Conservation (phyloP, 495 filamentous ascomycete genomes). For the Viridothelium virens region DNA sequence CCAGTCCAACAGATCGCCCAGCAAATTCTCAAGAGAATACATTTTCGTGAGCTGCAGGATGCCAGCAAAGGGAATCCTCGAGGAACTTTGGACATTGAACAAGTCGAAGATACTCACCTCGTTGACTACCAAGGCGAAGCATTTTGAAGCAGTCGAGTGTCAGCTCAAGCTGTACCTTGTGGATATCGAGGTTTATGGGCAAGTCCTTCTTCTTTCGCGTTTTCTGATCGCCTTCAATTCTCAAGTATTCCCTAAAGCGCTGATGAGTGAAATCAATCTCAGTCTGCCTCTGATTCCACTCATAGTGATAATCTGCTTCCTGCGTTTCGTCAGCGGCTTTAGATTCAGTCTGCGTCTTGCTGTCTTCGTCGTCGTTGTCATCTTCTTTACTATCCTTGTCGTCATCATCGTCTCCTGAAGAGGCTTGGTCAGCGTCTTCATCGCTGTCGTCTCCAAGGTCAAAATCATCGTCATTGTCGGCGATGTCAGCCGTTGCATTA, state of each 20-base stretch:
- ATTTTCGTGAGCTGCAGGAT: no score
- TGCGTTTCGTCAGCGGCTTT: background rate
- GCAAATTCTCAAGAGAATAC: no score
- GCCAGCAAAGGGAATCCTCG: no score
- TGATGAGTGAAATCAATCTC: background rate
- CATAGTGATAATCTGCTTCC: background rate
- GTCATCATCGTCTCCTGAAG: background rate
- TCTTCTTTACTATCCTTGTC: background rate
- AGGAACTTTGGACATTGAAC: background rate
- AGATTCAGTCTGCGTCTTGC: background rate
- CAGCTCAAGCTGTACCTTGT: background rate
- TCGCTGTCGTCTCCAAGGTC: constrained; percentile 2
- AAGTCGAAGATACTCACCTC: background rate
- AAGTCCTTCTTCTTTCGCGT: background rate
- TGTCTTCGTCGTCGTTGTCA: background rate
- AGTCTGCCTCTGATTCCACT: background rate
- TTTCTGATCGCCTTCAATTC: background rate
- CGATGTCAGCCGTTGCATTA: no score
- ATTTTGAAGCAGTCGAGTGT: constrained; percentile 3
- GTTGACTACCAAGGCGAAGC: background rate
- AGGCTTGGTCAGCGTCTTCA: background rate
- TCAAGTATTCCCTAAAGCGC: constrained; percentile 3
- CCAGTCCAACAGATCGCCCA: no score
- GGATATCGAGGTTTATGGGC: background rate
- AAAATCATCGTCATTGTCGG: background rate